These are phyloP conservation scores for Zelopaecilomyces penicillatus DNA, from an alignment of 2,329 filamentous ascomycete genomes.

Conservation along the genomic window DNA sequence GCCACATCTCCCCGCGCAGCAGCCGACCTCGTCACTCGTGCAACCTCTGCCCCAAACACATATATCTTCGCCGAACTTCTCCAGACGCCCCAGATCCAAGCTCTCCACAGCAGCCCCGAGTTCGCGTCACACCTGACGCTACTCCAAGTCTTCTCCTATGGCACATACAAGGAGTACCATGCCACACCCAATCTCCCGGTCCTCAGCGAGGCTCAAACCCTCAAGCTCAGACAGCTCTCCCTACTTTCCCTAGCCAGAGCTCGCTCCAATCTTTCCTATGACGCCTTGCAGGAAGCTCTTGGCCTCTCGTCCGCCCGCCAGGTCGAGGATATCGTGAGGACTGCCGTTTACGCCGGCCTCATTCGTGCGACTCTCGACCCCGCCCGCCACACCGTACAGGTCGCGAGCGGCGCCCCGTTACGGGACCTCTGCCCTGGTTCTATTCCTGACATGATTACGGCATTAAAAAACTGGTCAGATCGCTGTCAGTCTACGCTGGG, in stretches of 20 bases:
- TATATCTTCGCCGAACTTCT: conserved; percentile 95
- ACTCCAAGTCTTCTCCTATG: conserved; percentile 86
- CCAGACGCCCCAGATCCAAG: conserved; percentile 67
- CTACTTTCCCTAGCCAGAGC: conserved; percentile 72
- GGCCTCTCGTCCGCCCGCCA: conserved; percentile 57
- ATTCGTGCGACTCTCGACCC: conserved; percentile 79
- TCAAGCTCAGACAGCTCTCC: conserved; percentile 86
- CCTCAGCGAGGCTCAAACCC: conserved; percentile 62
- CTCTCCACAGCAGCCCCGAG: conserved; percentile 54
- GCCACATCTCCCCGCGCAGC: conserved; percentile 77
- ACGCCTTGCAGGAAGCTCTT: conserved; percentile 56
- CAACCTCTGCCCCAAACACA: conserved; percentile 81
- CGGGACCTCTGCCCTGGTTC: conserved; percentile 74
- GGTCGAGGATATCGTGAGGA: conserved; percentile 80
- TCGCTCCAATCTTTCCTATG: conserved; percentile 62
- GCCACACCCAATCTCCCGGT: conserved; percentile 50
- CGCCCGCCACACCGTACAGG: conserved; percentile 61
- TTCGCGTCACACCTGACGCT: conserved; percentile 57
- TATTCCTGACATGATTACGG: conserved; percentile 58
- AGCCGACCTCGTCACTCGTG: conserved; percentile 76
- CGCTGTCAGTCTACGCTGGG: conserved; percentile 67
- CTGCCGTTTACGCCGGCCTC: conserved; percentile 78
- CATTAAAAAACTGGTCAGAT: conserved; percentile 66
- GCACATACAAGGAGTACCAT: conserved; percentile 71
- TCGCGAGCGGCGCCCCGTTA: conserved; percentile 74